Percentiles rank a stretch among this genome's conserved stretches.
phyloP scores from a whole-genome alignment of 106 monocot genomes.

The Acanthochlamys bracteata region DNA sequence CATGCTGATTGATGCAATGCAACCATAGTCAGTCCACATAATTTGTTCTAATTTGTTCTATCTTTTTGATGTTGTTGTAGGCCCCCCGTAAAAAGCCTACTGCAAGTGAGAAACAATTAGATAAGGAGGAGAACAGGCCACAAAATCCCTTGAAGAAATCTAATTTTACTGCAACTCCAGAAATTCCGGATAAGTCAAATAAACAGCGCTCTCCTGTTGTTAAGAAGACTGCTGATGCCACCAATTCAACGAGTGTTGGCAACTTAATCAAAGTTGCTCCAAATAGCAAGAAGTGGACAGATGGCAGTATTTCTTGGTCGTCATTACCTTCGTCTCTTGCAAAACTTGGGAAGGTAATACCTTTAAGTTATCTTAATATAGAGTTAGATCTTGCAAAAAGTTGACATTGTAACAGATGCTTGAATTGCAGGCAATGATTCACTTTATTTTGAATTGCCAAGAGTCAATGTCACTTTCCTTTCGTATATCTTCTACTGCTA shows the following conservation, averaged over 20 bases:
- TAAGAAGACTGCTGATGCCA: constrained; percentile 32
- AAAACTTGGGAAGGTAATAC: constrained; percentile 65
- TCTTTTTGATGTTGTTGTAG: constrained; percentile 14
- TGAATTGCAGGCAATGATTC: too few relatives aligned
- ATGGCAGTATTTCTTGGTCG: constrained; percentile 51
- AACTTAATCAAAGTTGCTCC: constrained; percentile 51
- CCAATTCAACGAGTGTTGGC: constrained; percentile 17
- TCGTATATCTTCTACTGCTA: too few relatives aligned
- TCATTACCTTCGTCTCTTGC: constrained; percentile 43
- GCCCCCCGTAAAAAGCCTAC: constrained; percentile 28
- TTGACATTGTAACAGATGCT: too few relatives aligned
- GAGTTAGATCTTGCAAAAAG: too few relatives aligned
- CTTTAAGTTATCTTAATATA: neutral
- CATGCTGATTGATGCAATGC: too few relatives aligned
- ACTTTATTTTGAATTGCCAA: too few relatives aligned
- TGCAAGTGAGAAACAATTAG: constrained; percentile 22
- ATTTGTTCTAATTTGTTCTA: too few relatives aligned
- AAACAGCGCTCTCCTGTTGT: constrained; percentile 26
- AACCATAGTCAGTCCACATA: too few relatives aligned
- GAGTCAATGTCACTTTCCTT: too few relatives aligned
- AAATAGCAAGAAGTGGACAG: constrained; percentile 37
- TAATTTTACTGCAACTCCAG: constrained; percentile 18
- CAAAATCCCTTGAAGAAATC: constrained; percentile 27
- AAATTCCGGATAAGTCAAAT: constrained; percentile 28
- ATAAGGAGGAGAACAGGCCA: constrained; percentile 34